phyloP scores from a whole-genome alignment of 768 basidiomycete species.

The Kwoniella sp. region DNA sequence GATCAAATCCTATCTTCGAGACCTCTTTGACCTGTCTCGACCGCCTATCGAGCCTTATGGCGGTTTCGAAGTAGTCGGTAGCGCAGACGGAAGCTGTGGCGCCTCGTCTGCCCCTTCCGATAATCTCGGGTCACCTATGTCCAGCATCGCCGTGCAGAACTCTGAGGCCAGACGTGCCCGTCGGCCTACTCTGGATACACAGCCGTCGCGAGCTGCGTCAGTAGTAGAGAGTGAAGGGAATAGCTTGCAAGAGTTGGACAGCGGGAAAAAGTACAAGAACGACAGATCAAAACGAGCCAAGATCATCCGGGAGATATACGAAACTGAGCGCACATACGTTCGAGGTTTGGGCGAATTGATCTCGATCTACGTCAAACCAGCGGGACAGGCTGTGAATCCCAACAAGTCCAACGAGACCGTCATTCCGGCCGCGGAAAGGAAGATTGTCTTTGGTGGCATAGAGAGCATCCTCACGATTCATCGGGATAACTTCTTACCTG shows the following conservation, averaged over 20 bases:
- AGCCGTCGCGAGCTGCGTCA: constrained; percentile 13
- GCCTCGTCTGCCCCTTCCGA: constrained; percentile 13
- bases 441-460: constrained; percentile 83
- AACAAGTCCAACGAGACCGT: constrained; percentile 73
- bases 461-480: constrained; percentile 90
- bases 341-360: constrained; percentile 88
- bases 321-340: constrained; percentile 92
- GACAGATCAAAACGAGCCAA: constrained; percentile 78
- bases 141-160: constrained; percentile 7
- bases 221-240: constrained; percentile 15
- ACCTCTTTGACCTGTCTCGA: constrained; percentile 86
- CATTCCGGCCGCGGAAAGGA: constrained; percentile 78
- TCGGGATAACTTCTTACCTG: constrained; percentile 84
- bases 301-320: constrained; percentile 83
- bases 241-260: constrained; percentile 6
- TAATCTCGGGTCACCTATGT: constrained; percentile 17
- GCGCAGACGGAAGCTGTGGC: constrained; percentile 11
- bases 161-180: constrained; percentile 20
- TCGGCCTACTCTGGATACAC: constrained; percentile 25
- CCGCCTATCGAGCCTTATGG: constrained; percentile 57
- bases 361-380: constrained; percentile 90
- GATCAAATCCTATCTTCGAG: constrained; percentile 91
- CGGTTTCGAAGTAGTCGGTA: constrained; percentile 28
- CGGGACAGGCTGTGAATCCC: constrained; percentile 61
- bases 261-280: constrained; percentile 74